phyloP scores from a whole-genome alignment of 192 early-diverging fungal species.

The Allomyces arbusculus region DNA sequence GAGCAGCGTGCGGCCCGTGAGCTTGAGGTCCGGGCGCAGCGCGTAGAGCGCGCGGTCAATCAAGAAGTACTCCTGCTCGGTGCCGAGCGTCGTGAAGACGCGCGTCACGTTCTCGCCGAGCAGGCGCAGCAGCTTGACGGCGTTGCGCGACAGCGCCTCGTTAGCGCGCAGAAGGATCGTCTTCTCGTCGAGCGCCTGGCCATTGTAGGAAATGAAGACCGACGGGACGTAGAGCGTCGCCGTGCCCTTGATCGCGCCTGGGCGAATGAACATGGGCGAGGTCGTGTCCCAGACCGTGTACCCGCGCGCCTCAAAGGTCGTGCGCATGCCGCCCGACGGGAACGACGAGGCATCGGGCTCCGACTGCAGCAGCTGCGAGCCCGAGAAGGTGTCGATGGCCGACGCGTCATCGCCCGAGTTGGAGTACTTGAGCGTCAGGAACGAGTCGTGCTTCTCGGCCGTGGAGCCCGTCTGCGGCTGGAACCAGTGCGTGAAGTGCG shows the following conservation, averaged over 20 bases:
- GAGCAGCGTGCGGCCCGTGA: conserved; percentile 79
- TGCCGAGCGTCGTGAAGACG: conserved; percentile 81
- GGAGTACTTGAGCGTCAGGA: conserved; percentile 57
- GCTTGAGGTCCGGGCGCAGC: conserved; percentile 89
- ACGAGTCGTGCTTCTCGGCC: conserved; percentile 98
- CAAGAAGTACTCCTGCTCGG: conserved; percentile 98
- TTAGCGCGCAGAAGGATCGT: conserved; percentile 85
- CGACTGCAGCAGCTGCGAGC: conserved; percentile 88
- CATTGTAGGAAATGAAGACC: conserved; percentile 98
- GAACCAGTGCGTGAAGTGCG: conserved; percentile 99
- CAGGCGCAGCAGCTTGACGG: conserved; percentile 56
- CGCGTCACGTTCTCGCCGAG: conserved; percentile 58
- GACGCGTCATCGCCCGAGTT: conserved; percentile 10
- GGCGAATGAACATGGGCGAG: conserved; percentile 87
- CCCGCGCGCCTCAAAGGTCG: conserved; percentile 97
- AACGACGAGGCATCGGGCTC: conserved; percentile 99
- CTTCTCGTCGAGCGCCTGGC: conserved; percentile 97
- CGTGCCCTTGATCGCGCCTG: conserved; percentile 67
- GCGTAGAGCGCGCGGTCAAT: conserved; percentile 88
- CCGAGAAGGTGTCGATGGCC: conserved; percentile 90
- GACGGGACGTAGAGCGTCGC: conserved; percentile 90
- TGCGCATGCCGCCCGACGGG: conserved; percentile 92
- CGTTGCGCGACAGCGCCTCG: conserved; percentile 62
- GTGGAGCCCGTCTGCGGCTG: conserved; percentile 97
- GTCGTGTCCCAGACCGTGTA: conserved; percentile 99